These are phyloP conservation scores for Chaetothyriales sp. DNA, from an alignment of 2,329 filamentous ascomycete species.

Conservation along the genomic window DNA sequence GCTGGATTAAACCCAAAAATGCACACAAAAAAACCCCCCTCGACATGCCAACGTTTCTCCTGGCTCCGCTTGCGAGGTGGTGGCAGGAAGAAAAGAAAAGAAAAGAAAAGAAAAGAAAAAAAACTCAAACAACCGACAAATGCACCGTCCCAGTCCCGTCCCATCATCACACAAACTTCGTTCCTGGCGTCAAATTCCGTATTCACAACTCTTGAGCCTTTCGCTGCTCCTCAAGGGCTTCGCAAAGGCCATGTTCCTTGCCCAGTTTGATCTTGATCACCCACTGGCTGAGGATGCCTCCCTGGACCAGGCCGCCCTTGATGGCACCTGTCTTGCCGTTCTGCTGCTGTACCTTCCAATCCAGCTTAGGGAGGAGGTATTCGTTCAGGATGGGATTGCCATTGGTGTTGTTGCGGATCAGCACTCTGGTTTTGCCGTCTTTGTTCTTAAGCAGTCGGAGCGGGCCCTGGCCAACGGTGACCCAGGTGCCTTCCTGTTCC, in stretches of 20 bases:
- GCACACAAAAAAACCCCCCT: no score
- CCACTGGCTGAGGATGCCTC: conserved; percentile 12
- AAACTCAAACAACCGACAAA: neutral
- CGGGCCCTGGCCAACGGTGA: conserved; percentile 54
- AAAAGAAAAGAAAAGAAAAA: no score
- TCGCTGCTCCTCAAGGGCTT: conserved; percentile 14
- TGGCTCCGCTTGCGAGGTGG: no score
- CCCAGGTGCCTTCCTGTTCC: conserved; percentile 46
- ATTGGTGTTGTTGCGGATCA: no score
- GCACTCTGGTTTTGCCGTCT: conserved; percentile 18
- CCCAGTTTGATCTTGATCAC: conserved; percentile 16
- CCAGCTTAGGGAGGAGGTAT: conserved; percentile 42
- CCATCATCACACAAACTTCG: neutral
- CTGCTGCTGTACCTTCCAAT: conserved; percentile 40
- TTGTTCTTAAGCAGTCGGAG: conserved; percentile 62
- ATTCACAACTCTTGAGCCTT: conserved; percentile 2
- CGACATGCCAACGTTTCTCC: no score
- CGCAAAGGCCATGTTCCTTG: conserved; percentile 11
- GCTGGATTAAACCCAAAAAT: no score
- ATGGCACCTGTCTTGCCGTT: conserved; percentile 14
- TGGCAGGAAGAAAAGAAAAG: no score
- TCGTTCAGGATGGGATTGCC: conserved; percentile 56
- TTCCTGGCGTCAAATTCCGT: conserved; percentile 1
- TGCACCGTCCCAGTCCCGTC: neutral
- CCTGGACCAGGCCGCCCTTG: conserved; percentile 11